Conservation (phyloP, 768 basidiomycete genomes). For the Suillus paluster region DNA sequence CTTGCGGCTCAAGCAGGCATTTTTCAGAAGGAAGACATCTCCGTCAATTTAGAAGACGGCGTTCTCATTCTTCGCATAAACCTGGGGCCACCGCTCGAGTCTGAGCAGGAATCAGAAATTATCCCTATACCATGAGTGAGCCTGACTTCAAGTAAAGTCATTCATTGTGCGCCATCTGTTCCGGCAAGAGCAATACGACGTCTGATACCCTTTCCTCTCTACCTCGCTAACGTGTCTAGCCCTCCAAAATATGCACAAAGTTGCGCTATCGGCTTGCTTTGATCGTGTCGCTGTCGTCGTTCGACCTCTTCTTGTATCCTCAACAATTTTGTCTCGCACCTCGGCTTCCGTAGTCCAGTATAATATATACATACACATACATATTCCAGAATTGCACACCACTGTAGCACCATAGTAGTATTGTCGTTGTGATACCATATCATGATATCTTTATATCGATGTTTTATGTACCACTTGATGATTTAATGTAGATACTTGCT, state of each 20-base stretch:
- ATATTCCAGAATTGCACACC: not conserved
- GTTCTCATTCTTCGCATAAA: conserved; percentile 60
- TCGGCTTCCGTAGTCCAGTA: conserved; percentile 1
- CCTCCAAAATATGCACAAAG: not conserved
- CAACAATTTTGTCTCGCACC: not conserved
- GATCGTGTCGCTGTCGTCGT: not conserved
- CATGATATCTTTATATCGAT: not conserved
- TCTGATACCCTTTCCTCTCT: not conserved
- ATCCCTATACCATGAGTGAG: conserved; percentile 52
- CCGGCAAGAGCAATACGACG: conserved; percentile 1
- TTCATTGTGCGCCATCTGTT: conserved; percentile 3
- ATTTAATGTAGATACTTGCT: too few species aligned
- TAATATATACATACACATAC: not conserved
- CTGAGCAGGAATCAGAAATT: conserved; percentile 50
- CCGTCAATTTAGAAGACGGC: conserved; percentile 61
- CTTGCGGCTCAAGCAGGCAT: conserved; percentile 7
- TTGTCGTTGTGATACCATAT: not conserved
- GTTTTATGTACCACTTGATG: not conserved
- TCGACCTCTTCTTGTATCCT: not conserved
- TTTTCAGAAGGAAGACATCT: conserved; percentile 55
- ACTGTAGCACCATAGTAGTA: not conserved
- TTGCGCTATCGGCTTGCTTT: conserved; percentile 1
- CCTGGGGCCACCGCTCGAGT: conserved; percentile 48
- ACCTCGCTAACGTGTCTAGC: conserved; percentile 8
- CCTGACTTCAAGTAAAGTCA: conserved; percentile 7